These are phyloP conservation scores for Solanum pennellii DNA, from an alignment of 257 asterid genomes.

Conservation along the genomic window DNA sequence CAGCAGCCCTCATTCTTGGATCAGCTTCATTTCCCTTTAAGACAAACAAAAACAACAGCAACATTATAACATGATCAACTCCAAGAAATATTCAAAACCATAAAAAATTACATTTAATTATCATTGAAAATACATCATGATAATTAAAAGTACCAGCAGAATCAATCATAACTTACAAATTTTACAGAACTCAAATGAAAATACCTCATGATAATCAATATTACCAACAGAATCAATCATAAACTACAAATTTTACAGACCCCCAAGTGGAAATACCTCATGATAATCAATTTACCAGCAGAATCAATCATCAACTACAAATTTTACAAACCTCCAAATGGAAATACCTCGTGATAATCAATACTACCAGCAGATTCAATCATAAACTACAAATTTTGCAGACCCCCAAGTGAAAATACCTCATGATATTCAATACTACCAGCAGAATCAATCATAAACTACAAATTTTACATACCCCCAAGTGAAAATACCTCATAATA, in stretches of 20 bases:
- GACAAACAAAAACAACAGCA: not conserved
- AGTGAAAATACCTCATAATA: not conserved
- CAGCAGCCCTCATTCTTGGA: slow-evolving; percentile 89
- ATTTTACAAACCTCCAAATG: not conserved
- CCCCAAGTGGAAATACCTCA: not conserved
- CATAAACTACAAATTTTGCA: not conserved
- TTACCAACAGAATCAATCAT: not conserved
- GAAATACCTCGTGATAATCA: not conserved
- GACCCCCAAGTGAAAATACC: not conserved
- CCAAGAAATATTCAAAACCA: not conserved
- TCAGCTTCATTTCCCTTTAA: slow-evolving; percentile 81
- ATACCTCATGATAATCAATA: not conserved
- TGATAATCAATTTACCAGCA: not conserved
- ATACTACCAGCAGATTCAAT: not conserved
- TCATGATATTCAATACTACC: not conserved
- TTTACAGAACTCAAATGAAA: not conserved
- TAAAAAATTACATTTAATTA: not conserved
- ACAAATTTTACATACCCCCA: not conserved
- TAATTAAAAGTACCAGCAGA: not conserved
- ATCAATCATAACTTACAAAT: not conserved
- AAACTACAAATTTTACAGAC: not conserved
- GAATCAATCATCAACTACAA: not conserved
- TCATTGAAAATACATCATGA: not conserved
- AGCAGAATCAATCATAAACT: not conserved
- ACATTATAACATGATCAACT: not conserved